Evolutionary conservation across 805 yeast species (phyloP).

Genomic region (Cyberlindnera mrakii): DNA sequence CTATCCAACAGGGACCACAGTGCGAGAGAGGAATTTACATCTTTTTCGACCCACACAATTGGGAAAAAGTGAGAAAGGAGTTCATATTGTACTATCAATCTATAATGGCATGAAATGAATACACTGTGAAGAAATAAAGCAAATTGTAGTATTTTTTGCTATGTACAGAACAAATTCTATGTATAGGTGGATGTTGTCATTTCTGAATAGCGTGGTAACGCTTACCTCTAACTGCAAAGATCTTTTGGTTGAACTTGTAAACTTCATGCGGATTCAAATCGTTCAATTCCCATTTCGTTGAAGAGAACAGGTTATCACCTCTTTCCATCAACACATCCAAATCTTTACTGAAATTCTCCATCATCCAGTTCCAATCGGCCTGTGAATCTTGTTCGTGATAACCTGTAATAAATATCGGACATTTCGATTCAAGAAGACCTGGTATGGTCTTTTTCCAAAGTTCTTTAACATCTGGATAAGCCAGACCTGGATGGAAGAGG

Average conservation of each 20-base stretch:
- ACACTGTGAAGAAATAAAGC: background rate
- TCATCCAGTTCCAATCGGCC: constrained; percentile 69
- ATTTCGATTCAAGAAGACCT: constrained; percentile 86
- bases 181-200: constrained; percentile 5
- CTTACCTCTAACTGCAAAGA: constrained; percentile 93
- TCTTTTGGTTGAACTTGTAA: constrained; percentile 82
- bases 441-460: constrained; percentile 83
- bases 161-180: background rate
- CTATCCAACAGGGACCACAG: constrained; percentile 71
- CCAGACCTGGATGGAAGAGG: constrained; percentile 92
- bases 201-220: constrained; percentile 77
- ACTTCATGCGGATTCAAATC: constrained; percentile 90
- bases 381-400: constrained; percentile 69
- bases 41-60: constrained; percentile 90
- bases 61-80: constrained; percentile 88
- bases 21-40: constrained; percentile 91
- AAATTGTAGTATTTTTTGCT: background rate
- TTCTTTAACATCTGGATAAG: constrained; percentile 71
- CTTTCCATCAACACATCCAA: constrained; percentile 77
- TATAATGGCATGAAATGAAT: constrained; percentile 37
- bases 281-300: constrained; percentile 92
- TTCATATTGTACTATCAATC: constrained; percentile 56
- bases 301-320: constrained; percentile 65
- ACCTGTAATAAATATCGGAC: constrained; percentile 87
- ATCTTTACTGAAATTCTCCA: constrained; percentile 60